Conservation (phyloP, 2,329 filamentous ascomycete species). For the Hymenoscyphus albidus region DNA sequence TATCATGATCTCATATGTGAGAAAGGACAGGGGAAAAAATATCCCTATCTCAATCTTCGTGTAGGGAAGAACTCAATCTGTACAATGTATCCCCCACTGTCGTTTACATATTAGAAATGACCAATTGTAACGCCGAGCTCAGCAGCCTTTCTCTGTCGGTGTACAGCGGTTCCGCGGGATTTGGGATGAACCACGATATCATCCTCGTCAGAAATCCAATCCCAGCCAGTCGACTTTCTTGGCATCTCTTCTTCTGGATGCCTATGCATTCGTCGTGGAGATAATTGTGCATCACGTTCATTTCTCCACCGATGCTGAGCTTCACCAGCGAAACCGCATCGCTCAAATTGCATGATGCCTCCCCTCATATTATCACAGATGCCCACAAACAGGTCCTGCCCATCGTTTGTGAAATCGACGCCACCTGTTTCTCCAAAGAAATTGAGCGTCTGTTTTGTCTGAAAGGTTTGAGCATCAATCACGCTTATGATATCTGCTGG, state of each 20-base stretch:
- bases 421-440: slow-evolving; percentile 75
- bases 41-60: neutral
- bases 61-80: slow-evolving; percentile 8
- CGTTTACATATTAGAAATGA: slow-evolving; percentile 19
- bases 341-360: slow-evolving; percentile 43
- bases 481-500: slow-evolving; percentile 70
- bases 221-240: slow-evolving; percentile 12
- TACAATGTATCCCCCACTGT: slow-evolving; percentile 15
- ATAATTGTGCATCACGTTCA: slow-evolving; percentile 7
- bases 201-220: slow-evolving; percentile 22
- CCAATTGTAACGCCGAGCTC: slow-evolving; percentile 19
- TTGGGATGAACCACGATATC: slow-evolving; percentile 18
- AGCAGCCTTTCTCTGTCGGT: slow-evolving; percentile 21
- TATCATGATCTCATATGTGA: slow-evolving; percentile 35
- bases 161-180: slow-evolving; percentile 15
- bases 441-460: slow-evolving; percentile 65
- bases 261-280: slow-evolving; percentile 6
- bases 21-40: slow-evolving; percentile 8
- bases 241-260: neutral
- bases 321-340: slow-evolving; percentile 29
- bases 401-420: slow-evolving; percentile 61
- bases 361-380: slow-evolving; percentile 64
- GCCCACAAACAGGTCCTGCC: slow-evolving; percentile 63
- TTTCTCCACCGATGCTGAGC: slow-evolving; percentile 20
- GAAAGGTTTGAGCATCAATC: slow-evolving; percentile 63